Conservation (phyloP, 140 eudicot species). For the Stevia rebaudiana region DNA sequence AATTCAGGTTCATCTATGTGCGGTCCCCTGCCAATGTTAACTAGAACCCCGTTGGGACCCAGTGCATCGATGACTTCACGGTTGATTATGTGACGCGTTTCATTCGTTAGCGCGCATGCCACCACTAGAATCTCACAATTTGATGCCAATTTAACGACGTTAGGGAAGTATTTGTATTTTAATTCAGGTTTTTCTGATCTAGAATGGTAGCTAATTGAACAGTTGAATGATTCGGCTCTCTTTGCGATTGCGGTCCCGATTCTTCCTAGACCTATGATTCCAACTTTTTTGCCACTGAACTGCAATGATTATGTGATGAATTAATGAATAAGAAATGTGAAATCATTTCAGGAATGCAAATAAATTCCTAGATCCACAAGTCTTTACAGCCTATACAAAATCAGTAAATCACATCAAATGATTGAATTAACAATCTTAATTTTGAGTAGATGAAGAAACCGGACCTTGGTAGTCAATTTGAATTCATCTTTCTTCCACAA, state of each 20-base stretch:
- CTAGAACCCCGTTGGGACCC: conserved; percentile 56
- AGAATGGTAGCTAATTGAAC: conserved; percentile 56
- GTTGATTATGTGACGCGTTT: conserved; percentile 53
- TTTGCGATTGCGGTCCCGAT: conserved; percentile 65
- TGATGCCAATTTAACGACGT: conserved; percentile 41
- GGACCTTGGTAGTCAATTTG: conserved; percentile 63
- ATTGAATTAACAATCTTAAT: not conserved
- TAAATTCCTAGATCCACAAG: too few relatives aligned
- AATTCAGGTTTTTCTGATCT: conserved; percentile 37
- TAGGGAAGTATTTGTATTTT: conserved; percentile 43
- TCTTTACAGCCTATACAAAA: not conserved
- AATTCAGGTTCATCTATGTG: conserved; percentile 55
- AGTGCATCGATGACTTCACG: conserved; percentile 54
- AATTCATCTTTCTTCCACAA: conserved; percentile 54
- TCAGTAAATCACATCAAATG: not conserved
- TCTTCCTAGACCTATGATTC: conserved; percentile 65
- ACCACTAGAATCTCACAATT: conserved; percentile 50
- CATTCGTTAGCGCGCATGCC: conserved; percentile 46
- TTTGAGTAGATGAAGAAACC: not conserved
- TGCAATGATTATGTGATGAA: conserved; percentile 13
- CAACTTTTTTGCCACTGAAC: conserved; percentile 61
- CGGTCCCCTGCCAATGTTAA: conserved; percentile 63
- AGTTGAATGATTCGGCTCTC: conserved; percentile 61
- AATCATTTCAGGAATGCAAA: not conserved
- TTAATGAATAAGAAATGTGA: not conserved